These are phyloP conservation scores for Allium cepa DNA, from an alignment of 106 monocot genomes.

Conservation along the genomic window DNA sequence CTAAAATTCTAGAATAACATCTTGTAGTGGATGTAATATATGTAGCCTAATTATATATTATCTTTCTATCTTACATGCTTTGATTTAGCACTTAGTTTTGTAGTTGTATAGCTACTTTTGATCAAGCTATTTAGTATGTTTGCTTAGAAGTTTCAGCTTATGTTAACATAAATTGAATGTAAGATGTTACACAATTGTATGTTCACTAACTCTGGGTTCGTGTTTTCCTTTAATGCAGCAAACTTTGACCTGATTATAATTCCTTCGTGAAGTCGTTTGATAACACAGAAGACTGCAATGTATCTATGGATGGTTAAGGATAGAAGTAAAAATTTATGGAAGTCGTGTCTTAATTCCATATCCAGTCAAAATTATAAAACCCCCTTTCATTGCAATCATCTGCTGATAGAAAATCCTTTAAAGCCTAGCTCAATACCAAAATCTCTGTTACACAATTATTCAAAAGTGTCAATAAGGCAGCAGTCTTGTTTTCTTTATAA, in stretches of 20 bases:
- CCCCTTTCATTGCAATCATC: slow-evolving; percentile 1
- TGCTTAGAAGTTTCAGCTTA: too few species aligned
- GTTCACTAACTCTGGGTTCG: background rate
- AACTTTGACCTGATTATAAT: background rate
- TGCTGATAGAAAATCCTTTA: slow-evolving; percentile 9
- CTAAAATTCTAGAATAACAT: too few species aligned
- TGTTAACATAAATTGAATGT: too few species aligned
- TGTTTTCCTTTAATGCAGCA: slow-evolving; percentile 3
- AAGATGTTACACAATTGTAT: too few species aligned
- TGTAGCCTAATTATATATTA: too few species aligned
- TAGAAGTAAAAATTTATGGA: slow-evolving; percentile 19
- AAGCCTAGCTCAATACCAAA: slow-evolving; percentile 14
- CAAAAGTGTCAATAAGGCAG: slow-evolving; percentile 7
- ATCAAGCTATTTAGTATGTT: too few species aligned
- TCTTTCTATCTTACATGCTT: too few species aligned
- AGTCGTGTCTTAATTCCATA: slow-evolving; percentile 7
- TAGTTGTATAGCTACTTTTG: too few species aligned
- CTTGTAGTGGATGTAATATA: too few species aligned
- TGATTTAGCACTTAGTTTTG: too few species aligned
- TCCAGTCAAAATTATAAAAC: background rate
- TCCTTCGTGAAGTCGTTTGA: background rate
- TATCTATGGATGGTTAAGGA: slow-evolving; percentile 43
- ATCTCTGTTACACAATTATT: slow-evolving; percentile 1
- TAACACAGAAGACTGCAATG: slow-evolving; percentile 23
- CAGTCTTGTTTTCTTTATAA: background rate